These are phyloP conservation scores for Camelina laxa DNA, from an alignment of 345 rosid genomes.

Conservation along the genomic window DNA sequence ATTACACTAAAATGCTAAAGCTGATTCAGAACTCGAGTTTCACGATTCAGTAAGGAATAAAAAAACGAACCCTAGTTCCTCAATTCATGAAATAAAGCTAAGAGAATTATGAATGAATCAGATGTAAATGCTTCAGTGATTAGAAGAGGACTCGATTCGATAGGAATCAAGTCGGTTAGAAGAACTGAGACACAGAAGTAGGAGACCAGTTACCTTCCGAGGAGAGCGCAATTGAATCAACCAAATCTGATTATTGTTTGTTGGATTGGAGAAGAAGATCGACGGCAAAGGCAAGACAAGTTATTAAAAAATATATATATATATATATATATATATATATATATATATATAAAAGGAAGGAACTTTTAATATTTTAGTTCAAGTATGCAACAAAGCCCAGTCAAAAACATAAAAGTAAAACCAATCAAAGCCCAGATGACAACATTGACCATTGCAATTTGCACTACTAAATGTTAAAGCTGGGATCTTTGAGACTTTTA, in stretches of 20 bases:
- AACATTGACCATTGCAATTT: not conserved
- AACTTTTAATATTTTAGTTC: not conserved
- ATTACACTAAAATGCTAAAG: not conserved
- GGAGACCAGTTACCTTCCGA: slow-evolving; percentile 22
- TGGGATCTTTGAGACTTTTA: slow-evolving; percentile 9
- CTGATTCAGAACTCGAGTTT: slow-evolving; percentile 10
- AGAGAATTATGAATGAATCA: slow-evolving; percentile 12
- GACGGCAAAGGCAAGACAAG: not conserved
- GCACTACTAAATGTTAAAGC: not conserved
- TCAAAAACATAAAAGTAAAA: not conserved
- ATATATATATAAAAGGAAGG: too few relatives aligned
- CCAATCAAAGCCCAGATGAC: slow-evolving; percentile 30
- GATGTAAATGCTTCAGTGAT: slow-evolving; percentile 25
- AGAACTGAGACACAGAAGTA: not conserved
- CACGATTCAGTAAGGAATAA: not conserved
- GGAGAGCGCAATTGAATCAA: not conserved
- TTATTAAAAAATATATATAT: too few relatives aligned
- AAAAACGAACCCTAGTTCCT: slow-evolving; percentile 3
- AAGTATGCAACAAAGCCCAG: slow-evolving; percentile 29
- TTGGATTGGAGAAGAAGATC: slow-evolving; percentile 26
- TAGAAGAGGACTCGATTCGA: not conserved
- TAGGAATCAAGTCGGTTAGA: not conserved
- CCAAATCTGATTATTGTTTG: slow-evolving; percentile 18
- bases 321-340: too few relatives aligned
- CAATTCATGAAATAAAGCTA: slow-evolving; percentile 12